phyloP scores from a whole-genome alignment of 2,329 filamentous ascomycete genomes.

The Cryphonectria naterciae region DNA sequence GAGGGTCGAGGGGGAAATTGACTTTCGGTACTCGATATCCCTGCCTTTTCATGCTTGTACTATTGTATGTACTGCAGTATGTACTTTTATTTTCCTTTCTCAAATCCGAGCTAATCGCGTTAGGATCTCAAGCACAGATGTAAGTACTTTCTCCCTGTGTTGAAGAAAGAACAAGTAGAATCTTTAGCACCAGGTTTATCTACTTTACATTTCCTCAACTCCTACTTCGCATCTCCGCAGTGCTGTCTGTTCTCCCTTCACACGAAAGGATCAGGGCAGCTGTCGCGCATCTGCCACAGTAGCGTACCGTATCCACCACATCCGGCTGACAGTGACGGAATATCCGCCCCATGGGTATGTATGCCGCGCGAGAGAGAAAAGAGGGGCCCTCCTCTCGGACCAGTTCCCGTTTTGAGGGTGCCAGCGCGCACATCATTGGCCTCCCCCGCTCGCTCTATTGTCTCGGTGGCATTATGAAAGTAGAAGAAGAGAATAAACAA shows the following conservation, averaged over 20 bases:
- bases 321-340: neutral
- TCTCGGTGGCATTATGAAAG: neutral
- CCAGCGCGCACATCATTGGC: neutral
- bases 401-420: neutral
- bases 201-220: neutral
- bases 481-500: neutral
- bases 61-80: neutral
- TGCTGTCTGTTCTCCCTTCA: neutral
- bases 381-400: neutral
- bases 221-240: neutral
- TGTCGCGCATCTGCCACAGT: neutral
- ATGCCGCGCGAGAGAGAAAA: neutral
- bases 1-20: neutral
- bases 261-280: neutral
- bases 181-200: neutral
- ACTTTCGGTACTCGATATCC: neutral
- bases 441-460: neutral
- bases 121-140: neutral
- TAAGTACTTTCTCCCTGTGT: no score
- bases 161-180: no score
- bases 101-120: neutral
- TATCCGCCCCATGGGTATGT: neutral
- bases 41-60: neutral
- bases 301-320: constrained; percentile 9
- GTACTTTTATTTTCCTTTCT: neutral